phyloP scores from a whole-genome alignment of 73 alveolate genomes.

The Durusdinium trenchii region DNA sequence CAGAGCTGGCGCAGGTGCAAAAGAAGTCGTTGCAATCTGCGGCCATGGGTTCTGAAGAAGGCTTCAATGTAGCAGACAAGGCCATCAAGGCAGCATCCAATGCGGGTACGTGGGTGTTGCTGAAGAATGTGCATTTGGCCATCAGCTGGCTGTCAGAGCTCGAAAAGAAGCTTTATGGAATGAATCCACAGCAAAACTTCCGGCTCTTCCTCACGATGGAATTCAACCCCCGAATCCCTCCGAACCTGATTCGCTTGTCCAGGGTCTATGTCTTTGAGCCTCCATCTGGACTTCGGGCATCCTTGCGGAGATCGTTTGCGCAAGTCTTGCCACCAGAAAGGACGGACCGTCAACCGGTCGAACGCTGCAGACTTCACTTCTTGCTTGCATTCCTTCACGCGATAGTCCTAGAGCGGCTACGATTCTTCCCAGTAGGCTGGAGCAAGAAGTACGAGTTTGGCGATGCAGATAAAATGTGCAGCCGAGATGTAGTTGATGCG shows the following conservation, averaged over 20 bases:
- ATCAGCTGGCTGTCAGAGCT: constrained; percentile 99
- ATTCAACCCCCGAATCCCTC: constrained; percentile 99
- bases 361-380: constrained; percentile 99
- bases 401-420: constrained; percentile 90
- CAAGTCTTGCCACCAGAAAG: constrained; percentile 98
- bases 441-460: constrained; percentile 99
- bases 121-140: constrained; percentile 99
- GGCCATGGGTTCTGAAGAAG: constrained; percentile 98
- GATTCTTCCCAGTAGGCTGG: constrained; percentile 97
- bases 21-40: constrained; percentile 97
- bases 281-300: constrained; percentile 99
- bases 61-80: constrained; percentile 95
- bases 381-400: constrained; percentile 99
- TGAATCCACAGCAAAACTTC: constrained; percentile 99
- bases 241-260: constrained; percentile 99
- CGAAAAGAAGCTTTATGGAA: constrained; percentile 99
- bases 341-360: constrained; percentile 99
- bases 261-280: constrained; percentile 99
- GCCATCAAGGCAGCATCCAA: constrained; percentile 97
- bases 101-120: constrained; percentile 98
- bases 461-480: constrained; percentile 99
- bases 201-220: constrained; percentile 99
- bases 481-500: constrained; percentile 99
- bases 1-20: constrained; percentile 87
- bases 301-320: constrained; percentile 97